These are phyloP conservation scores for Triticum turgidum DNA, from an alignment of 176 grass and related monocot species.

Conservation along the genomic window DNA sequence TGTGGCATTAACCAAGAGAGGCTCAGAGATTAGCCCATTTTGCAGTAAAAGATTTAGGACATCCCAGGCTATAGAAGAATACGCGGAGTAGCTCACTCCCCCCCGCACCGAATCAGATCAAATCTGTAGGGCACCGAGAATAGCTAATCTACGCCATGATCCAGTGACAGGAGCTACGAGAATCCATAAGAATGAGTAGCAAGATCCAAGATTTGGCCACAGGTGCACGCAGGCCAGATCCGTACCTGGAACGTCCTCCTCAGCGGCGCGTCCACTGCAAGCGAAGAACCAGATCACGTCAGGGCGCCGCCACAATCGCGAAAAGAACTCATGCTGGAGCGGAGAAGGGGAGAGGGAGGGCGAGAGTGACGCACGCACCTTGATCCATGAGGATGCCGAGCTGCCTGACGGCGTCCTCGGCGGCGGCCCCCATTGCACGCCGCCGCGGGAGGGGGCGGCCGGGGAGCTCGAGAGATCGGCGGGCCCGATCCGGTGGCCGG, in stretches of 20 bases:
- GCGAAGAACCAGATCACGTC: conserved; percentile 28
- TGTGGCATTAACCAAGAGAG: background rate
- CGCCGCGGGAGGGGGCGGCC: background rate
- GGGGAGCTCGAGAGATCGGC: background rate
- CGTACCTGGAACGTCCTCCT: conserved; percentile 88
- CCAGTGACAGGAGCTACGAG: background rate
- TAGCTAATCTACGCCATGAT: conserved; percentile 15
- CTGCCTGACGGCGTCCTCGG: conserved; percentile 82
- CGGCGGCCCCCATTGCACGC: conserved; percentile 62
- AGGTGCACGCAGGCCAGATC: conserved; percentile 14
- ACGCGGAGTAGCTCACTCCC: background rate
- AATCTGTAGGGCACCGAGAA: conserved; percentile 18
- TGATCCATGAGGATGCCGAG: conserved; percentile 68
- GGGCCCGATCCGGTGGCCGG: background rate
- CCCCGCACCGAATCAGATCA: conserved; percentile 24
- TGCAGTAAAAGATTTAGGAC: conserved; percentile 3
- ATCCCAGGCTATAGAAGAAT: background rate
- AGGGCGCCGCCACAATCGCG: conserved; percentile 4
- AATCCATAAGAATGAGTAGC: conserved; percentile 15
- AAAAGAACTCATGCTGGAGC: background rate
- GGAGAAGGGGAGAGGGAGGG: background rate
- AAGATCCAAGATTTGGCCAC: conserved; percentile 44
- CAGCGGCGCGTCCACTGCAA: conserved; percentile 78
- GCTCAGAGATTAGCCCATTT: background rate
- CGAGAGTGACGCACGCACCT: conserved; percentile 28